Evolutionary conservation across 495 filamentous ascomycete genomes (phyloP), one percentile per base, ranked within the genome.

Genomic region (Aspergillus homomorphus): DNA sequence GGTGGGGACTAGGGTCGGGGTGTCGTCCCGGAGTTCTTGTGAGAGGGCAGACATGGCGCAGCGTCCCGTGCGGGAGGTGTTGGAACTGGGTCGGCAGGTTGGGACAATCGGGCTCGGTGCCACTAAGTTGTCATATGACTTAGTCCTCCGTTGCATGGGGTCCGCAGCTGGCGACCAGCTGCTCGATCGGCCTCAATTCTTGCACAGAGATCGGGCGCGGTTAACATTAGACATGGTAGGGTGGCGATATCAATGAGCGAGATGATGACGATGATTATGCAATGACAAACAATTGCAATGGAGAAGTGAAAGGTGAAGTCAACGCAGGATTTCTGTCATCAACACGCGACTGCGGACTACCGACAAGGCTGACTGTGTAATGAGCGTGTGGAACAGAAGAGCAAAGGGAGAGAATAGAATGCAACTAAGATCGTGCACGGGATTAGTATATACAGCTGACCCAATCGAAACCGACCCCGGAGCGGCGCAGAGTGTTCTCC

Each of bases 41-140:
- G 66, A 45, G 19, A 69, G 52, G 19, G 69, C 56, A 15, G 72
- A 62, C 70, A 75, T 75, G 53, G 60, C 72, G 65, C 53, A 61
- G 4, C 62, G 43, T 48, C 58, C 63, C 43, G 67, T 69, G 60
- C 68, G 72, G 45, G 62, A 58, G 18, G 57, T 54, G 38, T 63
- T 66, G 9, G 66, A 66, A 65, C 65, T 65, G 44, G 65, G 67
- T 54, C 75, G 73, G 59, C 66, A 70, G 20, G 72, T 78, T 51
- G 72, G 72, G 41, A 78, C 72, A 38, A 73, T 67, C 51, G 76
- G 76, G 61, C 71, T 71, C n/a, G 74, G 74, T 59, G 76, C 76
- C 53, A 71, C 63, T 48, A 65, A 67, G 65, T 62, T 60, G 54
- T 69, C 66, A 59, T 67, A 55, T 56, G 61, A 51, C 21, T 65